Evolutionary conservation across 2,329 filamentous ascomycete genomes (phyloP).

Genomic region (Fusarium veterinarium): DNA sequence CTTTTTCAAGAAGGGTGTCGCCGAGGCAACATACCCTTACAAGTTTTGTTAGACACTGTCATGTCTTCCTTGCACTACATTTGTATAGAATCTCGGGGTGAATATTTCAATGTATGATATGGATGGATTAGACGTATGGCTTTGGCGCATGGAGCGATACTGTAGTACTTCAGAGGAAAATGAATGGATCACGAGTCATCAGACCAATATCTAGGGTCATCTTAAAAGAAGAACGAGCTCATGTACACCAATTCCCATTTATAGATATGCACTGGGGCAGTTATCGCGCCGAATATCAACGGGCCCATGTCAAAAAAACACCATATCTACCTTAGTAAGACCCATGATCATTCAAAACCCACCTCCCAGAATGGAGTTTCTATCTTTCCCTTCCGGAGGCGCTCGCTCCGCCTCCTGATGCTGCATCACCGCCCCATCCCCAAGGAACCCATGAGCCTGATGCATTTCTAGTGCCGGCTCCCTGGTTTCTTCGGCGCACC

Average conservation of each 20-base stretch:
- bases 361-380: conserved; percentile 34
- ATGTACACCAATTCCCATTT: conserved; percentile 18
- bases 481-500: conserved; percentile 49
- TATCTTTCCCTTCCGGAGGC: conserved; percentile 55
- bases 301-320: conserved; percentile 25
- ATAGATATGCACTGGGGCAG: conserved; percentile 22
- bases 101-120: conserved; percentile 29
- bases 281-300: background rate
- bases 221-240: conserved; percentile 3
- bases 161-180: conserved; percentile 1
- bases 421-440: conserved; percentile 53
- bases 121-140: conserved; percentile 2
- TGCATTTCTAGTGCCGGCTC: conserved; percentile 35
- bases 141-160: conserved; percentile 25
- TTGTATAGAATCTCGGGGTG: conserved; percentile 9
- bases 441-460: conserved; percentile 63
- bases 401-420: conserved; percentile 42
- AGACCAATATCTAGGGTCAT: background rate
- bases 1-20: conserved; percentile 82
- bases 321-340: conserved; percentile 30
- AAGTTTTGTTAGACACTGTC: conserved; percentile 49
- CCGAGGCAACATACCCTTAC: conserved; percentile 74
- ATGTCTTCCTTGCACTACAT: background rate
- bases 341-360: conserved; percentile 47
- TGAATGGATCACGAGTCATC: background rate